Evolutionary conservation across 2,329 filamentous ascomycete genomes (phyloP).

Genomic region (Penicillium sp.): DNA sequence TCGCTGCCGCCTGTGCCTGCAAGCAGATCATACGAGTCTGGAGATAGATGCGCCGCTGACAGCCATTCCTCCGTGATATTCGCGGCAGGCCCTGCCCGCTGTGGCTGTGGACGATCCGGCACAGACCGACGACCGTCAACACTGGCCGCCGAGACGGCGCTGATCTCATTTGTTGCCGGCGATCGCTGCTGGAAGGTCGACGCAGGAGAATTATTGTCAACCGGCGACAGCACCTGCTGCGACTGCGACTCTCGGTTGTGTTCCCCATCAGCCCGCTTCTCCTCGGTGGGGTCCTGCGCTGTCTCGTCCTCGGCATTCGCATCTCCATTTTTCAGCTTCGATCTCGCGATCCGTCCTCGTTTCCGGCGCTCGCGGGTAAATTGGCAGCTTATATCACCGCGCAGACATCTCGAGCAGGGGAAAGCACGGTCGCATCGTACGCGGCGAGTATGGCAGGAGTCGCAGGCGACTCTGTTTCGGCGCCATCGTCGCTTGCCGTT

Average conservation of each 20-base stretch:
- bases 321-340: conserved; percentile 53
- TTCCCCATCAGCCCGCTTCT: conserved; percentile 11
- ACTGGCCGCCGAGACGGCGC: conserved; percentile 29
- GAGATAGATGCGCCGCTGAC: conserved; percentile 33
- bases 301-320: conserved; percentile 1
- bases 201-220: conserved; percentile 25
- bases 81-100: conserved; percentile 18
- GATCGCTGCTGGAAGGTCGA: conserved; percentile 30
- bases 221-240: conserved; percentile 19
- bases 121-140: conserved; percentile 32
- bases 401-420: conserved; percentile 87
- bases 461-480: conserved; percentile 63
- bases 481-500: conserved; percentile 39
- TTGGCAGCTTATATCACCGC: conserved; percentile 69
- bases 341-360: conserved; percentile 74
- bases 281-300: background rate
- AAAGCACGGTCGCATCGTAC: conserved; percentile 92
- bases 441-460: conserved; percentile 90
- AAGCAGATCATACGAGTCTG: conserved; percentile 34
- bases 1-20: conserved; percentile 28
- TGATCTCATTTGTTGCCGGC: conserved; percentile 31
- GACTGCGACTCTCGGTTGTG: conserved; percentile 6
- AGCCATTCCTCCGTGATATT: conserved; percentile 39
- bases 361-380: conserved; percentile 92
- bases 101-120: conserved; percentile 20